phyloP scores from a whole-genome alignment of 768 basidiomycete species.

The Agrocybe pediades region DNA sequence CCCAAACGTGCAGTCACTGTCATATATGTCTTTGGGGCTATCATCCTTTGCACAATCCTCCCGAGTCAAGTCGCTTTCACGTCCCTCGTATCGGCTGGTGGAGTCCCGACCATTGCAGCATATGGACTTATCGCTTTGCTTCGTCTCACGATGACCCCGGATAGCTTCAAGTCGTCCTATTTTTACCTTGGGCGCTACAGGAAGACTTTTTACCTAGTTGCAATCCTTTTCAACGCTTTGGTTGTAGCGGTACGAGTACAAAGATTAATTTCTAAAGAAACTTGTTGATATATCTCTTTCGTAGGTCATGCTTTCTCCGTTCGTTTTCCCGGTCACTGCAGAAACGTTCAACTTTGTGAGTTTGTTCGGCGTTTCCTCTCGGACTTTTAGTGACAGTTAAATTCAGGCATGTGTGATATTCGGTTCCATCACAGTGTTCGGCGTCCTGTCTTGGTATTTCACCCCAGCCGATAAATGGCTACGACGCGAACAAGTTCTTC shows the following conservation, averaged over 20 bases:
- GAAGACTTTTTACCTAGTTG: constrained; percentile 67
- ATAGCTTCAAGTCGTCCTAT: constrained; percentile 70
- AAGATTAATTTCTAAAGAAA: constrained; percentile 3
- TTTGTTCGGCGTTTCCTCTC: constrained; percentile 13
- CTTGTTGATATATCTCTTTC: constrained; percentile 2
- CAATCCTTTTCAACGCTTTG: constrained; percentile 72
- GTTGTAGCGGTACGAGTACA: constrained; percentile 64
- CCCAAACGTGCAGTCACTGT: constrained; percentile 86
- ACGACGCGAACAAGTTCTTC: constrained; percentile 58
- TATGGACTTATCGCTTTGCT: constrained; percentile 83
- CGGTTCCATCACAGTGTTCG: constrained; percentile 77
- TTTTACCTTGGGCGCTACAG: constrained; percentile 72
- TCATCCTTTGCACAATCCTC: constrained; percentile 82
- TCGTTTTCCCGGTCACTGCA: constrained; percentile 80
- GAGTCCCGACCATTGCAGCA: constrained; percentile 83
- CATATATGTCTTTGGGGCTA: constrained; percentile 77
- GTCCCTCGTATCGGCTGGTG: constrained; percentile 86
- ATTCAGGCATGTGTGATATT: constrained; percentile 81
- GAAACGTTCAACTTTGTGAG: constrained; percentile 85
- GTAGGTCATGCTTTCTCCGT: constrained; percentile 84
- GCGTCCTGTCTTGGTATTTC: constrained; percentile 75
- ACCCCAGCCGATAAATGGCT: constrained; percentile 84
- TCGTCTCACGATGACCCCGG: constrained; percentile 75
- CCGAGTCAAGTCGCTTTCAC: constrained; percentile 93
- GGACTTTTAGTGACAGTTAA: constrained; percentile 3